These are phyloP conservation scores for Pleochaeta shiraiana DNA, from an alignment of 2,329 filamentous ascomycete species.

Conservation along the genomic window DNA sequence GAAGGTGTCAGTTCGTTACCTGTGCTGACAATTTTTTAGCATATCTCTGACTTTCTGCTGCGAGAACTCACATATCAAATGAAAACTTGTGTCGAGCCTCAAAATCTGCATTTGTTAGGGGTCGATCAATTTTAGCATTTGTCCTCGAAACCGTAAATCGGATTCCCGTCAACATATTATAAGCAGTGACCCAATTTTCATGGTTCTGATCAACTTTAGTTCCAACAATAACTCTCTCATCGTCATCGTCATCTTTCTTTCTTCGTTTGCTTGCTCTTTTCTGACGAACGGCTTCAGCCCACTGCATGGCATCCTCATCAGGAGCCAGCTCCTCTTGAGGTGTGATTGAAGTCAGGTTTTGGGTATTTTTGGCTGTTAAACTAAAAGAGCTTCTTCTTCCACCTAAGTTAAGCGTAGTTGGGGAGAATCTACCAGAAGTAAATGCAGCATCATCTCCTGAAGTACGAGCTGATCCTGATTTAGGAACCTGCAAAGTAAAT, in stretches of 20 bases:
- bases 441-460: constrained; percentile 48
- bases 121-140: constrained; percentile 87
- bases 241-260: constrained; percentile 68
- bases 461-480: constrained; percentile 36
- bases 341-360: constrained; percentile 67
- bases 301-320: constrained; percentile 78
- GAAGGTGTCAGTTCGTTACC: constrained; percentile 95
- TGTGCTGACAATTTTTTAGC: constrained; percentile 34
- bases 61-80: constrained; percentile 71
- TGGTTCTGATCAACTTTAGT: constrained; percentile 97
- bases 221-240: constrained; percentile 84
- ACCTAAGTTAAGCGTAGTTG: constrained; percentile 27
- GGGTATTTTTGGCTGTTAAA: constrained; percentile 57
- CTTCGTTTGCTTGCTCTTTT: constrained; percentile 76
- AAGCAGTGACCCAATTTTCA: constrained; percentile 92
- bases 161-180: constrained; percentile 99
- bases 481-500: constrained; percentile 76
- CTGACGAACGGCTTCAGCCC: constrained; percentile 82
- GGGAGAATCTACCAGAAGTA: constrained; percentile 67
- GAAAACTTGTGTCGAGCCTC: constrained; percentile 91
- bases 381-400: constrained; percentile 64
- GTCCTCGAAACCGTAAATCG: constrained; percentile 90
- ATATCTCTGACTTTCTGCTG: background rate
- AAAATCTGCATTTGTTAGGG: constrained; percentile 81
- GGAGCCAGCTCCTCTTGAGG: constrained; percentile 64